Evolutionary conservation across 225 moss, liverwort and hornwort genomes (phyloP).

Genomic region (Neckera pumila): DNA sequence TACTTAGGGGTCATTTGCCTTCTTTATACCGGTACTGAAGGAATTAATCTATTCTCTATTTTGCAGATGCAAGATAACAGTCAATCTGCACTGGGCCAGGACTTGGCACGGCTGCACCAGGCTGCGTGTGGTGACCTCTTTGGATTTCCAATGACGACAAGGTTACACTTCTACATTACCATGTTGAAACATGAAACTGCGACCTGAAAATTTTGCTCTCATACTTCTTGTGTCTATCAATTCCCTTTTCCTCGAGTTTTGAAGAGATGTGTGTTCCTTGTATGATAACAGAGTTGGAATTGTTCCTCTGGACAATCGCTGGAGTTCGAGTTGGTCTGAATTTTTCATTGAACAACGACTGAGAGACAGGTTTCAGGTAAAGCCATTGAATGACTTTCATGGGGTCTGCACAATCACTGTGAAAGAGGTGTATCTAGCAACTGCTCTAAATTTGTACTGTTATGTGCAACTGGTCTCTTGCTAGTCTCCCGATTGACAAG

Average conservation of each 20-base stretch:
- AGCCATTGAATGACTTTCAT: not conserved
- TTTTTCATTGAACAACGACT: conserved; percentile 58
- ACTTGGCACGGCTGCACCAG: conserved; percentile 53
- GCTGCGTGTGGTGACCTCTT: conserved; percentile 44
- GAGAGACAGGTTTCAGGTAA: conserved; percentile 55
- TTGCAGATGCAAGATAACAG: conserved; percentile 49
- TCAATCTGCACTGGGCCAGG: conserved; percentile 46
- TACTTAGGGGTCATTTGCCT: not conserved
- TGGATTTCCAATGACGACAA: conserved; percentile 56
- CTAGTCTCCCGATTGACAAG: not conserved
- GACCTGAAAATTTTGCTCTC: not conserved
- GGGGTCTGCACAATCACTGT: not conserved
- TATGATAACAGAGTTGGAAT: conserved; percentile 48
- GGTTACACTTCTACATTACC: conserved; percentile 14
- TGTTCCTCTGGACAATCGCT: conserved; percentile 42
- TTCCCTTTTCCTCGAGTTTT: not conserved
- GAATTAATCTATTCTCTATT: not conserved
- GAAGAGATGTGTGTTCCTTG: conserved; percentile 3
- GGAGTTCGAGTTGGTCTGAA: conserved; percentile 56
- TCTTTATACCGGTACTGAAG: not conserved
- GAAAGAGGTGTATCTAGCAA: not conserved
- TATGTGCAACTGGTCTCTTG: not conserved
- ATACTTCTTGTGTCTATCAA: not conserved
- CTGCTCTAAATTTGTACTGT: not conserved
- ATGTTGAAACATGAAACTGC: not conserved